Percentiles rank a stretch among this genome's conserved stretches.
These are phyloP conservation scores for Erigeron philadelphicus DNA, from an alignment of 140 eudicot species.

Conservation along the genomic window DNA sequence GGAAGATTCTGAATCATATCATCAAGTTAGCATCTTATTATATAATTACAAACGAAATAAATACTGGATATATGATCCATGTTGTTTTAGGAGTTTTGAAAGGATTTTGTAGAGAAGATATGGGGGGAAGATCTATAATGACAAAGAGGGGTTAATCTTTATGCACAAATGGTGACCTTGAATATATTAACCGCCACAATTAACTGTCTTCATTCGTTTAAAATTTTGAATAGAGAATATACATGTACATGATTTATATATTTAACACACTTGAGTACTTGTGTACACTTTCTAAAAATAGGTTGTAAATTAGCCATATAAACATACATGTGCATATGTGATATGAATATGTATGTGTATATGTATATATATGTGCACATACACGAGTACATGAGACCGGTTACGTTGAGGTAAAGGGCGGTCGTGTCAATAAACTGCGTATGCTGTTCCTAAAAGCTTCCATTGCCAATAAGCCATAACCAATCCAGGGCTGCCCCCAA, in stretches of 20 bases:
- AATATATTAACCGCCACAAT: slow-evolving; percentile 29
- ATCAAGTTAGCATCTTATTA: slow-evolving; percentile 23
- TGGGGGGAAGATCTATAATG: slow-evolving; percentile 22
- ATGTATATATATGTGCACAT: not conserved
- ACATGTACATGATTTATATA: too few species aligned
- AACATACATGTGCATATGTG: not conserved
- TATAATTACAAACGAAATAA: not conserved
- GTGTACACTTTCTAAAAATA: too few species aligned
- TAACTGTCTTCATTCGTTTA: slow-evolving; percentile 30
- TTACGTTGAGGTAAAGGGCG: not conserved
- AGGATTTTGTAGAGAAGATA: slow-evolving; percentile 30
- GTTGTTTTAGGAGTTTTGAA: slow-evolving; percentile 18
- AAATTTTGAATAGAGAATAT: slow-evolving; percentile 5
- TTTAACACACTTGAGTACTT: too few species aligned
- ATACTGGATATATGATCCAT: not conserved
- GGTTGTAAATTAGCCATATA: not conserved
- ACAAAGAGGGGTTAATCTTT: slow-evolving; percentile 24
- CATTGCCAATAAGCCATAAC: slow-evolving; percentile 70
- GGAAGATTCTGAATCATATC: slow-evolving; percentile 30
- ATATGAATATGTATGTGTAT: not conserved
- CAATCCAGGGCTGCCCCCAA: slow-evolving; percentile 63
- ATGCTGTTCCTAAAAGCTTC: slow-evolving; percentile 21
- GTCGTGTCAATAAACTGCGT: not conserved
- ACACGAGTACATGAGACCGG: not conserved
- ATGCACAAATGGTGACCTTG: slow-evolving; percentile 24